Base-by-base conservation (phyloP, 768 basidiomycete genomes). In the Tylopilus subfusipes region DNA sequence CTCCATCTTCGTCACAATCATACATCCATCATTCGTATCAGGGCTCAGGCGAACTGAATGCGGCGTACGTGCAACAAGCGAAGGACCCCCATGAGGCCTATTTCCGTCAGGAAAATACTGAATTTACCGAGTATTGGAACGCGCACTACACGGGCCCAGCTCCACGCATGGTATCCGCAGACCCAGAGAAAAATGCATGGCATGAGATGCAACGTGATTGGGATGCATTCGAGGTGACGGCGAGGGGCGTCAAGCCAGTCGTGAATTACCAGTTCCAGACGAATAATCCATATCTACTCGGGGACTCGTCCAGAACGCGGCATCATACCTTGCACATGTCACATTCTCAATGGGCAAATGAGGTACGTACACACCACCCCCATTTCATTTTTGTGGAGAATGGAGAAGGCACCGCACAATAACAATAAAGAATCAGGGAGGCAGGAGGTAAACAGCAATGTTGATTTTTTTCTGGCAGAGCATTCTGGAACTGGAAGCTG, bases 401-500 rank as follows among this genome's bases (percentile, higher is more conserved):
- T 24, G 64, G 53, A 52, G 53, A 50, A 22, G n/a, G 33, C 30
- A 33, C 60, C 56, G 43, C 48, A 21, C 30, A 7, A 43, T 43
- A n/a, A 38, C 27, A 12, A 33, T 12, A 33, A 33, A 33, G 4
- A 34, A 7, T 24, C 18, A 21, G 30, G 30, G 27, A 19, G 19
- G 29, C 31, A 44, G n/a, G 47, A 16, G 42, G 48, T 42, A 50
- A 50, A 48, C 49, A 43, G 50, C 50, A 55, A 61, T 48, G 56
- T 44, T 68, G 45, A 62, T 48, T 57, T 46, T 57, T 53, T 58
- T 50, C 50, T 18, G 63, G 47, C 72, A 98, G 93, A 88, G 80
- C 60, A 84, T 98, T 10, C 76, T 98, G 29, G 88, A 93, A 68
- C 76, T 93, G 13, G 96, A 99, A 73, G 96, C 96, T 8, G 80